Base-by-base conservation (phyloP, 306 rosid genomes). In the Fragaria iinumae region DNA sequence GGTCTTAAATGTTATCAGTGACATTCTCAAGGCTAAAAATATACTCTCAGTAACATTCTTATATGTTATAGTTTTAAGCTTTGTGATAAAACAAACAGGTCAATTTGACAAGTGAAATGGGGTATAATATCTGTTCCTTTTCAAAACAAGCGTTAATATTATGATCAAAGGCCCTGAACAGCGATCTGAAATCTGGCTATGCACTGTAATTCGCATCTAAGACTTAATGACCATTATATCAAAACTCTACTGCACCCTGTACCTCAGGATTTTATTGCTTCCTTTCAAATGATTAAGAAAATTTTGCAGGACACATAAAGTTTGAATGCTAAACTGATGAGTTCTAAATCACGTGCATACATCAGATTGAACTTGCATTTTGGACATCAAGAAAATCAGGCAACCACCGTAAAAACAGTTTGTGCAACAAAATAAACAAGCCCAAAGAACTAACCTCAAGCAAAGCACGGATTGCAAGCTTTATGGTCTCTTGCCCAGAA, bases 391-490 rank as follows among this genome's bases (percentile, higher is more conserved):
- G 32, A 72, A 80, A 16, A 20, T 21, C 21, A 17, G 4, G 20
- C 17, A 43, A 36, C 34, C 50, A 39, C 41, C 1, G 25, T 43
- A 57, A 73, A 48, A 59, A 74, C 45, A 60, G 59, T 4, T 29
- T 3, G n/a, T 18, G 59, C 29, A 29, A 44, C 34, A 44, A 74
- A 17, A 10, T 7, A 82, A 27, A 43, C 39, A 76, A 43, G 23
- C 29, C 13, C 32, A 49, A 43, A 4, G 12, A 80, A 64, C 84
- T 80, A 77, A 90, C 98, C 85, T 93, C 97, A 81, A 93, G 98
- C 87, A 93, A 83, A 29, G 99, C 98, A 23, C 97, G 96, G 79
- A 93, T 93, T 0, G 97, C 97, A 85, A 93, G 89, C 81, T 93
- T 93, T 62, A 91, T 72, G 8, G 98, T 93, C 79, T 93, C 94